Evolutionary conservation across 2,329 filamentous ascomycete genomes (phyloP), one percentile per base, ranked within the genome.

Genomic region (Diaporthe sp.): DNA sequence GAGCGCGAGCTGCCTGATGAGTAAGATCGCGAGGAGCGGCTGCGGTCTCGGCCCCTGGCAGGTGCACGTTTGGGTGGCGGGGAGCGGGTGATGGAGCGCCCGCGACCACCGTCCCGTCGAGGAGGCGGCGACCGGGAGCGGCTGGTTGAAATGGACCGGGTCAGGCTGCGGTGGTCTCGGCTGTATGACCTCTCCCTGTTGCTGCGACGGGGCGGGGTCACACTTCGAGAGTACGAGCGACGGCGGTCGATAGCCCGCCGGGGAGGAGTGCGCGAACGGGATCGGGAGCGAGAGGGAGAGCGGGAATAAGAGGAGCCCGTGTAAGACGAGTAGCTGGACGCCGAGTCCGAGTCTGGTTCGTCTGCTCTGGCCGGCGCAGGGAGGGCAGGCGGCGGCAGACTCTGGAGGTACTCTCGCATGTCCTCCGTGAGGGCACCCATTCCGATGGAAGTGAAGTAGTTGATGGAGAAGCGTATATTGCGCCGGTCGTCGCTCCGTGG

Each of bases 381-480:
- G 32, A 94, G 86, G 1, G 93, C 89, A 3, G 96, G 95, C 81
- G 97, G 97, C 17, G 96, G 96, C 84, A 97, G 91, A 80, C 95
- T 98, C 82, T 96, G 94, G 73, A 99, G 88, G 81, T 93, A 92
- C 80, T 97, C 94, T 83, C 97, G 92, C 95, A 98, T 97, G 78
- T 95, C 94, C 81, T 99, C 97, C 2, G 97, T 99, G 76, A 99
- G 89, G 32, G 91, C 92, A 81, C 97, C 97, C 94, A 99, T 97
- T 74, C 96, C 95, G 79, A 99, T 97, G 80, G 95, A 97, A 13
- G 97, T 99, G 83, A 99, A 98, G 88, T 98, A 99, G 85, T 99
- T 99, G 92, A 99, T 98, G 68, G 96, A 94, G 87, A 99, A 99
- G 71, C 96, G 92, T 51, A 96, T 95, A 84, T 98, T 97, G 81